Evolutionary conservation across 2,329 filamentous ascomycete genomes (phyloP).

Genomic region (Fonsecaea pugnacius): DNA sequence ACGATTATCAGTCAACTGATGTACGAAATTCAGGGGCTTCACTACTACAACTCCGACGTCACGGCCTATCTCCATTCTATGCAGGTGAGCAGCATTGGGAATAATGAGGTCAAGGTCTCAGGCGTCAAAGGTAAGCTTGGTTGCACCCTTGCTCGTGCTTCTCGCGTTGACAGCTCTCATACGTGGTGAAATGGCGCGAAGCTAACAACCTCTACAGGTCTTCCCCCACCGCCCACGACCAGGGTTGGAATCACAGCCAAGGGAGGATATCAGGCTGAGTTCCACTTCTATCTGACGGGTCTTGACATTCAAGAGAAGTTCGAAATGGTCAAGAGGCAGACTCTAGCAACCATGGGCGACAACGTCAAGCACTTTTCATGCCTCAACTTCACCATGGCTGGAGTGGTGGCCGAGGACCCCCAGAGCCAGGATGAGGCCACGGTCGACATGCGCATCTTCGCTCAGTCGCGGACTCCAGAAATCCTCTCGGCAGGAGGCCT

Average conservation of each 20-base stretch:
- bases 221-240: constrained; percentile 50
- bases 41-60: too few species aligned
- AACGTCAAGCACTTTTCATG: constrained; percentile 46
- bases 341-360: constrained; percentile 42
- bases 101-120: too few species aligned
- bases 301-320: constrained; percentile 48
- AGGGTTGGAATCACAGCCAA: constrained; percentile 48
- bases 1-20: too few species aligned
- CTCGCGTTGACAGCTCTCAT: too few species aligned
- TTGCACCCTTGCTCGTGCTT: too few species aligned
- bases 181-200: too few species aligned
- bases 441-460: constrained; percentile 52
- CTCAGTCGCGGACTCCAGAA: constrained; percentile 44
- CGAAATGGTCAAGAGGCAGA: constrained; percentile 43
- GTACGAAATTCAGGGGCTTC: too few species aligned
- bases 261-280: constrained; percentile 48
- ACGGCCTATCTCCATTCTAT: too few species aligned
- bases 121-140: too few species aligned
- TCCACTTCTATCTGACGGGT: constrained; percentile 47
- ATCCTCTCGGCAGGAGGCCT: constrained; percentile 36
- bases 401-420: constrained; percentile 46
- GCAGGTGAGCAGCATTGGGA: too few species aligned
- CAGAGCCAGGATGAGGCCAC: constrained; percentile 48
- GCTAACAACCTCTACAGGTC: constrained; percentile 35
- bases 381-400: constrained; percentile 56